phyloP scores from a whole-genome alignment of 148 eudicot species.

The Cornus florida region DNA sequence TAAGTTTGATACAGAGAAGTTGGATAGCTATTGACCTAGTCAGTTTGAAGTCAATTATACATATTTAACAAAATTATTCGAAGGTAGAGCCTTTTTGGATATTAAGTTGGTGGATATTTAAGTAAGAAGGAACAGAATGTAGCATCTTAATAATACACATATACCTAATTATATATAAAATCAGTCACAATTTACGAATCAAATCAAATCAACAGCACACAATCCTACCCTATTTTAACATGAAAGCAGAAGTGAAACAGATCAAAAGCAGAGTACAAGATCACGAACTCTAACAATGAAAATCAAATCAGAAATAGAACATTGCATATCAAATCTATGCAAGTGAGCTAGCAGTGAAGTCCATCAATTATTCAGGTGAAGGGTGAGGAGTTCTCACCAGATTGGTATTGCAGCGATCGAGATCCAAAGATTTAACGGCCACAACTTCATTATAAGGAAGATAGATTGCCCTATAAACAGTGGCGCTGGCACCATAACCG shows the following conservation, averaged over 20 bases:
- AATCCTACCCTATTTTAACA: no score
- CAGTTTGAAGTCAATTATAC: no score
- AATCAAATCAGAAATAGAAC: background rate
- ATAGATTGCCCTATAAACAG: conserved; percentile 83
- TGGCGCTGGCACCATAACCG: conserved; percentile 89
- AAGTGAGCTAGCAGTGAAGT: background rate
- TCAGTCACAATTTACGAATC: background rate
- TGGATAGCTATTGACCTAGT: no score
- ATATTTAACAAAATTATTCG: no score
- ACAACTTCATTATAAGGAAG: conserved; percentile 79
- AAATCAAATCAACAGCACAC: background rate
- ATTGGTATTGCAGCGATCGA: conserved; percentile 92
- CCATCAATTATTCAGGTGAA: background rate
- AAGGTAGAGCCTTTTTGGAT: no score
- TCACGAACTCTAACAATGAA: background rate
- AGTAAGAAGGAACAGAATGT: no score
- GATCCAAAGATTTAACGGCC: conserved; percentile 97
- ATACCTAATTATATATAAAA: background rate
- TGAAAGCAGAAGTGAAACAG: background rate
- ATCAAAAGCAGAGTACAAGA: background rate
- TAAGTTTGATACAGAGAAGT: no score
- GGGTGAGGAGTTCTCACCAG: conserved; percentile 40
- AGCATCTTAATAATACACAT: no score
- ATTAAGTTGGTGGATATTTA: no score
- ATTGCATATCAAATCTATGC: background rate